Conservation (phyloP, 768 basidiomycete species). For the Chlorophyllum brunneum region DNA sequence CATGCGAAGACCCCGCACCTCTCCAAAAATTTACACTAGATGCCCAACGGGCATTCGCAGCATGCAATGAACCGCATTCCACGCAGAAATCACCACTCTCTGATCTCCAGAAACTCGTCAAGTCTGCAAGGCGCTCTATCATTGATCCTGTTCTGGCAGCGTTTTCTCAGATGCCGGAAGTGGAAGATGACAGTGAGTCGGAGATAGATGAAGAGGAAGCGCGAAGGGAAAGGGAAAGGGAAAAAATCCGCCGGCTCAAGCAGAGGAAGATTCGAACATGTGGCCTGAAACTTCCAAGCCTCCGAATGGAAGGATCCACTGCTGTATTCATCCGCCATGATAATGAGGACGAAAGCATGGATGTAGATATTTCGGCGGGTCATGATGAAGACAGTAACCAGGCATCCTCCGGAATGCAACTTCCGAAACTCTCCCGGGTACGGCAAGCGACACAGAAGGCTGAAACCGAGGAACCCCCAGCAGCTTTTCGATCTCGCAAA, state of each 20-base stretch:
- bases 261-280: slow-evolving; percentile 39
- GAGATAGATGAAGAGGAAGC: slow-evolving; percentile 29
- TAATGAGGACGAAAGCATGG: slow-evolving; percentile 54
- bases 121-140: slow-evolving; percentile 44
- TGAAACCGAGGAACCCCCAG: neutral
- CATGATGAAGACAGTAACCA: slow-evolving; percentile 18
- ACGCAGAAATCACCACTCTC: slow-evolving; percentile 45
- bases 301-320: slow-evolving; percentile 19
- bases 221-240: slow-evolving; percentile 41
- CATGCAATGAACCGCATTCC: slow-evolving; percentile 32
- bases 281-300: slow-evolving; percentile 27
- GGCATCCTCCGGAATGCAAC: neutral
- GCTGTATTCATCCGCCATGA: slow-evolving; percentile 56
- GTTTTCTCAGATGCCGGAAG: slow-evolving; percentile 28
- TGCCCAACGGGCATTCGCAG: slow-evolving; percentile 28
- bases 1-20: slow-evolving; percentile 46
- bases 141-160: slow-evolving; percentile 44
- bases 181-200: slow-evolving; percentile 32
- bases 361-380: slow-evolving; percentile 51
- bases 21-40: slow-evolving; percentile 44
- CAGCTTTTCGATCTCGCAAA: slow-evolving; percentile 2
- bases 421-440: neutral
- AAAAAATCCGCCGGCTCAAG: slow-evolving; percentile 55
- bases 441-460: neutral
- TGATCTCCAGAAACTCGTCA: slow-evolving; percentile 55